A percentile compares a stretch with the other conserved stretches of the same genome.
Conservation (phyloP, 805 yeast species). For the Deakozyma indianensis region DNA sequence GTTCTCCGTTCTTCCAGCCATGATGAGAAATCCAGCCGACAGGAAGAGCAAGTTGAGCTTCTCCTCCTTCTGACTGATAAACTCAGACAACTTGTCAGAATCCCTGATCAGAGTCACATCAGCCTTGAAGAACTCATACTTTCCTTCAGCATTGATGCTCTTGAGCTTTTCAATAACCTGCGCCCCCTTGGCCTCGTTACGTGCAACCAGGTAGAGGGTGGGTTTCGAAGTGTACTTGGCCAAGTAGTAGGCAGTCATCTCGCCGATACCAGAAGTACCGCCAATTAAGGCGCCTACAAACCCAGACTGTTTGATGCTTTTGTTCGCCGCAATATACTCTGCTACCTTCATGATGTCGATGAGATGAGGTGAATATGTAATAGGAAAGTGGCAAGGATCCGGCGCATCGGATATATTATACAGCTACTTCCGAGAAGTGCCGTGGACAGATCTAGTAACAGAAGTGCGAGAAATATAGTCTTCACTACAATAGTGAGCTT, state of each 20-base stretch:
- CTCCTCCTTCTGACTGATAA: conserved; percentile 5
- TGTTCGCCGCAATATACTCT: not conserved
- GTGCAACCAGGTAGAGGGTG: conserved; percentile 10
- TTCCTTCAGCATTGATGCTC: conserved; percentile 5
- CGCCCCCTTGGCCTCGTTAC: conserved; percentile 7
- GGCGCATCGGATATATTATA: no score
- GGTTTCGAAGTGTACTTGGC: conserved; percentile 8
- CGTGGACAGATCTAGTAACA: no score
- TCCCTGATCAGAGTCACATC: conserved; percentile 3
- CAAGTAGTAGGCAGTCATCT: conserved; percentile 8
- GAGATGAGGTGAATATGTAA: no score
- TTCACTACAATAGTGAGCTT: no score
- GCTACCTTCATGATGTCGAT: not conserved
- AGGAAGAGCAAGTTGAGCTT: conserved; percentile 9
- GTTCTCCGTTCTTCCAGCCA: conserved; percentile 23
- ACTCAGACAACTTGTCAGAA: conserved; percentile 3
- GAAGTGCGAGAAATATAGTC: no score
- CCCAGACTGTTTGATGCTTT: not conserved
- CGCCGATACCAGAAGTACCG: conserved; percentile 13
- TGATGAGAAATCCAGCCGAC: conserved; percentile 7
- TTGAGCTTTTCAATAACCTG: conserved; percentile 6
- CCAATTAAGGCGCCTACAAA: conserved; percentile 11
- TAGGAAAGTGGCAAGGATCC: no score
- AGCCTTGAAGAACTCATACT: conserved; percentile 6
- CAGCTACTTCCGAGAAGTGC: no score